Base-by-base conservation (phyloP, 805 yeast genomes). In the Candida qinlingensis region DNA sequence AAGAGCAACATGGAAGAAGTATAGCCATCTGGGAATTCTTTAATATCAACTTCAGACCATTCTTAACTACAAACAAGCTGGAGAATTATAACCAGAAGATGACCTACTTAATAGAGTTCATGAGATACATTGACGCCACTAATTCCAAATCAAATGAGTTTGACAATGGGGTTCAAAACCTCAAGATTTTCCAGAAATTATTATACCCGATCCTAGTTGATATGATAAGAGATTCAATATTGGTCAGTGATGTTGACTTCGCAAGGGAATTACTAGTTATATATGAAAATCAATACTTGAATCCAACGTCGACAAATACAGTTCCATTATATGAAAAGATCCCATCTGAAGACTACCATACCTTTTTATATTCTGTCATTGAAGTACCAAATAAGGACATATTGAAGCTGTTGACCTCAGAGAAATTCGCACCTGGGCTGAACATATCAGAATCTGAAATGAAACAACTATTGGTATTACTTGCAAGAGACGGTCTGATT, bases 291-390 rank as follows among this genome's bases (percentile, higher is more conserved):
- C 40, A 44, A 6, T 39, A 38, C 19, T 29, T 46, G 29, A 12
- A n/a, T 7, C 13, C 41, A 10, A n/a, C 12, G 3, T 5, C 6
- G 12, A 26, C 25, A 7, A 7, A 36, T 19, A 37, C 12, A 8
- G 31, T 8, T 6, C 29, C 30, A 12, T 31, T 10, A 5, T 11
- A 19, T 8, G 38, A 41, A 4, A 29, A 29, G 9, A 19, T 50
- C 2, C 51, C 48, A 3, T 8, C 47, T 5, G 54, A 51, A 31
- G 56, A 53, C 31, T 53, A 42, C 28, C 54, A 53, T 30, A 44
- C 52, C 1, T 36, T 50, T 8, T 31, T 50, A 9, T n/a, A 33
- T 30, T 11, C 46, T 8, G 38, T 46, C 7, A 25, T 50, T 6
- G 37, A 41, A 12, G 9, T 6, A 12, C 50, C 53, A 5, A 40